Percentiles rank a stretch among this genome's conserved stretches.
These are phyloP conservation scores for Sporothrix brasiliensis DNA, from an alignment of 2,329 filamentous ascomycete genomes.

Conservation along the genomic window DNA sequence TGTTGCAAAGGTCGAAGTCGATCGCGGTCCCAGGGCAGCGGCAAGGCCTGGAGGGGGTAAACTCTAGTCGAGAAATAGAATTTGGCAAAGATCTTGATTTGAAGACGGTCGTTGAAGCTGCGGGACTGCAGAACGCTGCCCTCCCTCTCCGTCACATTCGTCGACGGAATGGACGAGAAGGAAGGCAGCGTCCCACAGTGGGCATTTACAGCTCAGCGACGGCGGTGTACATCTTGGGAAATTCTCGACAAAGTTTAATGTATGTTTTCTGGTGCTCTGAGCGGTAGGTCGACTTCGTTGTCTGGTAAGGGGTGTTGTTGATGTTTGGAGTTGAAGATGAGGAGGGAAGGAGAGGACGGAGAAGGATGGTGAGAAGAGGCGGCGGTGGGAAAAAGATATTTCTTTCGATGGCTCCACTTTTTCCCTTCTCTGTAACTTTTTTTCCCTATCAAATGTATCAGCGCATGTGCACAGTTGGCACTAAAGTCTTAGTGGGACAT, in stretches of 20 bases:
- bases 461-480: not conserved
- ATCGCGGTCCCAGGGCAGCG: constrained; percentile 46
- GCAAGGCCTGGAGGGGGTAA: constrained; percentile 54
- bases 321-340: constrained; percentile 34
- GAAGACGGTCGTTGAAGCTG: constrained; percentile 74
- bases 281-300: constrained; percentile 66
- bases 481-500: not conserved
- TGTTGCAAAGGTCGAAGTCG: constrained; percentile 27
- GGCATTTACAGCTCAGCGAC: constrained; percentile 90
- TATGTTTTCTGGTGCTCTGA: constrained; percentile 44
- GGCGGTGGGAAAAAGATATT: constrained; percentile 34
- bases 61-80: constrained; percentile 66
- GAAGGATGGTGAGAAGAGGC: constrained; percentile 14
- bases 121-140: constrained; percentile 72
- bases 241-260: constrained; percentile 69
- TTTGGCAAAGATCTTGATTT: constrained; percentile 56
- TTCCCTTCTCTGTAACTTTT: constrained; percentile 14
- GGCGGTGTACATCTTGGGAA: constrained; percentile 68
- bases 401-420: constrained; percentile 40
- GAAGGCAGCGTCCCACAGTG: constrained; percentile 69
- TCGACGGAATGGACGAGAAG: constrained; percentile 38
- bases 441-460: not conserved
- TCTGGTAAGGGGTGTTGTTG: constrained; percentile 50
- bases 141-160: constrained; percentile 41
- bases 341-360: constrained; percentile 16